These are phyloP conservation scores for Zymoseptoria brevis DNA, from an alignment of 2,329 filamentous ascomycete genomes.

Conservation along the genomic window DNA sequence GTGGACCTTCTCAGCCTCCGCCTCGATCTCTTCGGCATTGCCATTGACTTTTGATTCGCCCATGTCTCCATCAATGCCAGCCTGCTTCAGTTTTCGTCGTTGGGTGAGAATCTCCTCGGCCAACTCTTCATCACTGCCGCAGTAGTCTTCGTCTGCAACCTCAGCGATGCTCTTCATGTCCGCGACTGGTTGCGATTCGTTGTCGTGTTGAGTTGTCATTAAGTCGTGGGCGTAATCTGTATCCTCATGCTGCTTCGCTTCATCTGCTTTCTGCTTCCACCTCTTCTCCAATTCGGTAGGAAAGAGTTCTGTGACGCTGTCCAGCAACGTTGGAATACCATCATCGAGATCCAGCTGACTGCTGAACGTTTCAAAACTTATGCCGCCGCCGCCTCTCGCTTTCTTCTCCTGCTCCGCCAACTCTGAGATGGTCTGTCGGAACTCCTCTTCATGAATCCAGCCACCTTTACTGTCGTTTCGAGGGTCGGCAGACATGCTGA, in stretches of 20 bases:
- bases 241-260: neutral
- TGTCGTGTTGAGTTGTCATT: neutral
- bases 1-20: conserved; percentile 14
- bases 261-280: conserved; percentile 1
- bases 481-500: conserved; percentile 81
- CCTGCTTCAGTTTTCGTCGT: conserved; percentile 18
- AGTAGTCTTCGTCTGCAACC: conserved; percentile 37
- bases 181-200: conserved; percentile 42
- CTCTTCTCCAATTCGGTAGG: conserved; percentile 38
- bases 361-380: conserved; percentile 61
- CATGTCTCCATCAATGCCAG: conserved; percentile 12
- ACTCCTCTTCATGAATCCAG: conserved; percentile 92
- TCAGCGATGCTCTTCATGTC: conserved; percentile 54
- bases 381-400: conserved; percentile 34
- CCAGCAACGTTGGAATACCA: conserved; percentile 64
- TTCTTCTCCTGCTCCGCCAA: conserved; percentile 58
- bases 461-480: conserved; percentile 63
- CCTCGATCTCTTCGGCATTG: conserved; percentile 12
- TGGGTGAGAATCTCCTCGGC: conserved; percentile 29
- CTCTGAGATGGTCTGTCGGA: conserved; percentile 54
- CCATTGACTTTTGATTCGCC: conserved; percentile 18
- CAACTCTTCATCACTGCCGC: conserved; percentile 37
- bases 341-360: conserved; percentile 45
- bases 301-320: conserved; percentile 83
- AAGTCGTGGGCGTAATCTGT: neutral